phyloP scores from a whole-genome alignment of 2,329 filamentous ascomycete genomes.

The Neospermospora avenae region DNA sequence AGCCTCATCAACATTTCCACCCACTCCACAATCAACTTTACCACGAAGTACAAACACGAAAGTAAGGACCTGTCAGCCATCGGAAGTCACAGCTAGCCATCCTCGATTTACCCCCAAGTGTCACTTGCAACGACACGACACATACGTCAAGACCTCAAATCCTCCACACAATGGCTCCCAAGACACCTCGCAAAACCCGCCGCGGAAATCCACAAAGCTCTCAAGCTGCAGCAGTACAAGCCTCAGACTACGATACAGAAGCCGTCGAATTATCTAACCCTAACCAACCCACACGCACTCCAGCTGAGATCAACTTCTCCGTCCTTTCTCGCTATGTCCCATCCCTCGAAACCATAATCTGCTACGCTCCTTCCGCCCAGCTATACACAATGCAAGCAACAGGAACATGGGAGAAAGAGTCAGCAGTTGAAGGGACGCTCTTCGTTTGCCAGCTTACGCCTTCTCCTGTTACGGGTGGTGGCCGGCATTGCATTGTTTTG shows the following conservation, averaged over 20 bases:
- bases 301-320: constrained; percentile 81
- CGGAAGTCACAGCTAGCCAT: no score
- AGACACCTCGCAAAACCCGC: constrained; percentile 33
- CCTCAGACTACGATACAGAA: constrained; percentile 53
- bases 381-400: constrained; percentile 75
- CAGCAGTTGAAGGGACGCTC: constrained; percentile 76
- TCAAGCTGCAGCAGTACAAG: constrained; percentile 39
- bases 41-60: no score
- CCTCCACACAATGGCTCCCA: constrained; percentile 9
- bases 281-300: constrained; percentile 53
- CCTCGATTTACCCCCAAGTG: no score
- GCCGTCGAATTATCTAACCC: constrained; percentile 36
- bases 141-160: background rate
- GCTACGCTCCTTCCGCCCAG: constrained; percentile 80
- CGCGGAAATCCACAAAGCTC: constrained; percentile 34
- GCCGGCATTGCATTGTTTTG: constrained; percentile 59
- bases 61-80: background rate
- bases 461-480: constrained; percentile 38
- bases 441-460: constrained; percentile 71
- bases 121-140: no score
- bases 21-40: background rate
- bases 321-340: constrained; percentile 82
- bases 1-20: background rate
- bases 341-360: constrained; percentile 67
- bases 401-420: constrained; percentile 74